These are phyloP conservation scores for Hygrophorus russula DNA, from an alignment of 768 basidiomycete species.

Conservation along the genomic window DNA sequence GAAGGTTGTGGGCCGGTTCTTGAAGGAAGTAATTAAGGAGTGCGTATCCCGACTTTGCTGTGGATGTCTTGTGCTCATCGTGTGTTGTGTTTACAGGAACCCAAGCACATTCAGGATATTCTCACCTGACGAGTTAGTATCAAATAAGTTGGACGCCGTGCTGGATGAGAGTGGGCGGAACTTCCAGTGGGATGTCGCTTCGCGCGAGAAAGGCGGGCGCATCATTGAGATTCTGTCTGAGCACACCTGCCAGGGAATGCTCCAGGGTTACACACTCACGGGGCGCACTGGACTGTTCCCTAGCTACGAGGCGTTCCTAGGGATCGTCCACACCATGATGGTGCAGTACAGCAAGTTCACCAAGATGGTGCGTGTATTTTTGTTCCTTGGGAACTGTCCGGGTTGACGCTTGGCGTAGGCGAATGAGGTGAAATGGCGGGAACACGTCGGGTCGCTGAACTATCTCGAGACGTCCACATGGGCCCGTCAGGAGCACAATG, in stretches of 20 bases:
- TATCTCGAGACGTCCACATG: slow-evolving; percentile 87
- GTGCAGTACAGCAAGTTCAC: slow-evolving; percentile 82
- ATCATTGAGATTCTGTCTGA: slow-evolving; percentile 85
- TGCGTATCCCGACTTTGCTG: slow-evolving; percentile 16
- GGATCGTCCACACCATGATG: slow-evolving; percentile 86
- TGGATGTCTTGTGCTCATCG: neutral
- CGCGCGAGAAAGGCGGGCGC: slow-evolving; percentile 63
- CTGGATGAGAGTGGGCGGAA: slow-evolving; percentile 59
- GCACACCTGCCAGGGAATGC: slow-evolving; percentile 83
- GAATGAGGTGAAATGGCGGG: slow-evolving; percentile 60
- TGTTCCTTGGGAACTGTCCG: neutral
- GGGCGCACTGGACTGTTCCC: slow-evolving; percentile 82
- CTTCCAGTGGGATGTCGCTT: slow-evolving; percentile 76
- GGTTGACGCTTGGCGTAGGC: slow-evolving; percentile 29
- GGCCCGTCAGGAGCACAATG: slow-evolving; percentile 80
- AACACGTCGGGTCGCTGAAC: slow-evolving; percentile 60
- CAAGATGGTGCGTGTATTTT: slow-evolving; percentile 51
- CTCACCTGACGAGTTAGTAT: slow-evolving; percentile 81
- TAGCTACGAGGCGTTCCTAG: slow-evolving; percentile 85
- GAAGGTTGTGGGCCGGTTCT: slow-evolving; percentile 51
- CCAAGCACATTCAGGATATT: slow-evolving; percentile 77
- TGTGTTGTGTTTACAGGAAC: slow-evolving; percentile 34
- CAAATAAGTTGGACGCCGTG: slow-evolving; percentile 80
- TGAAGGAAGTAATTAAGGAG: slow-evolving; percentile 46
- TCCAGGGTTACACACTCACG: slow-evolving; percentile 88